Conservation (phyloP, 495 filamentous ascomycete species). For the Penicillium ochrochloron region DNA sequence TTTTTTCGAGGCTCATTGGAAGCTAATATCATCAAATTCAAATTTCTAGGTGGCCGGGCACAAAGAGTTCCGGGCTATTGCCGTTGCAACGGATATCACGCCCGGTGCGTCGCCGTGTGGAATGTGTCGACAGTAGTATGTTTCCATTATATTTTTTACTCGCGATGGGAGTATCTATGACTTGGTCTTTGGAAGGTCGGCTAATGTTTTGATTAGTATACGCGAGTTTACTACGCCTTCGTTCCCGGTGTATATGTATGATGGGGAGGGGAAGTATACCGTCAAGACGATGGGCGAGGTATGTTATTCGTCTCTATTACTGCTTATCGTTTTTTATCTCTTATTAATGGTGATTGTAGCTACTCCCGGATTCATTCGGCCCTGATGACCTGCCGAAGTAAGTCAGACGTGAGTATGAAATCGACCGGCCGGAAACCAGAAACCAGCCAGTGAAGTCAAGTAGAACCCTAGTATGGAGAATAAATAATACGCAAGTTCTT, state of each 20-base stretch:
- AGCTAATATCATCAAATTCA: not conserved
- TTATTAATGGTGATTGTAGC: slow-evolving; percentile 41
- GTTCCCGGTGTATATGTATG: slow-evolving; percentile 90
- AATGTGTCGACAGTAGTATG: slow-evolving; percentile 60
- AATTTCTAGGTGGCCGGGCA: slow-evolving; percentile 60
- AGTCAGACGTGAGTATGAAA: not conserved
- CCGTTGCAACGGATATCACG: slow-evolving; percentile 79
- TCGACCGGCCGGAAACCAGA: not conserved
- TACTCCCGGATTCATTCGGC: slow-evolving; percentile 76
- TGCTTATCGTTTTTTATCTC: too few relatives aligned
- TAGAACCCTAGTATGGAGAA: slow-evolving; percentile 15
- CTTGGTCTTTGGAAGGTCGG: not conserved
- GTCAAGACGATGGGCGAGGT: slow-evolving; percentile 79
- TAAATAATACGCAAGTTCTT: not conserved
- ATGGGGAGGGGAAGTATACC: slow-evolving; percentile 67
- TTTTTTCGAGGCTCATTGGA: not conserved
- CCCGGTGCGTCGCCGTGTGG: slow-evolving; percentile 76
- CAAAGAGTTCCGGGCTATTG: slow-evolving; percentile 76
- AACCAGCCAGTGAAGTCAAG: not conserved
- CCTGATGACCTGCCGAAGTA: slow-evolving; percentile 52
- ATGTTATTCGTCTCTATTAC: slow-evolving; percentile 34
- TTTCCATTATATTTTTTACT: not conserved
- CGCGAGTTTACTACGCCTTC: slow-evolving; percentile 72
- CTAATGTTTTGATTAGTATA: slow-evolving; percentile 55
- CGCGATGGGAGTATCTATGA: not conserved